phyloP scores from a whole-genome alignment of 371 early-diverging fungal genomes.

The Circinella umbellata region DNA sequence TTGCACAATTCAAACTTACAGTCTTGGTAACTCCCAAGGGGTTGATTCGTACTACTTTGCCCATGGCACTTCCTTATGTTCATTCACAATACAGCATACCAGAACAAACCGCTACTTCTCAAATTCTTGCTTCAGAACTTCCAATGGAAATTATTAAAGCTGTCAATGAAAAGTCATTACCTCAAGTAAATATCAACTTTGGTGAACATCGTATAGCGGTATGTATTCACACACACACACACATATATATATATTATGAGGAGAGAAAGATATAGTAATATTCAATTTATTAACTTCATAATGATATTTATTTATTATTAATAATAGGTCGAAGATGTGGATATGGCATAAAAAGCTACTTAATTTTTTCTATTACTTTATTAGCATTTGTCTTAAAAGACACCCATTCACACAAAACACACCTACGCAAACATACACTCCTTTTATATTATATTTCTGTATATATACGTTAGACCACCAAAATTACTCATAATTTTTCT shows the following conservation, averaged over 20 bases:
- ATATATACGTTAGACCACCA: too few relatives aligned
- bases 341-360: conserved; percentile 27
- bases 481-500: too few relatives aligned
- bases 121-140: conserved; percentile 28
- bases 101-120: conserved; percentile 43
- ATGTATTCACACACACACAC: neutral
- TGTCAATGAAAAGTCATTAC: conserved; percentile 11
- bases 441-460: too few relatives aligned
- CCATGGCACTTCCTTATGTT: conserved; percentile 69
- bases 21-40: conserved; percentile 81
- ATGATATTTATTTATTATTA: too few relatives aligned
- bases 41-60: conserved; percentile 70
- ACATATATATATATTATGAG: too few relatives aligned
- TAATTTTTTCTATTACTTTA: too few relatives aligned
- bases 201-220: conserved; percentile 46
- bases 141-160: conserved; percentile 13
- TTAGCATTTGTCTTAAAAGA: too few relatives aligned
- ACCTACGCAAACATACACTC: too few relatives aligned
- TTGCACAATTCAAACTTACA: conserved; percentile 90
- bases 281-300: neutral
- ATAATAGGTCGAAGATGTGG: conserved; percentile 36
- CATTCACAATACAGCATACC: conserved; percentile 72
- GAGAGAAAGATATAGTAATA: neutral
- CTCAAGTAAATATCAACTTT: conserved; percentile 32
- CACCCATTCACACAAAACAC: too few relatives aligned